Evolutionary conservation across 1,139 yeast genomes (phyloP).

Genomic region (Hemisphaericaspora xylofermentans): DNA sequence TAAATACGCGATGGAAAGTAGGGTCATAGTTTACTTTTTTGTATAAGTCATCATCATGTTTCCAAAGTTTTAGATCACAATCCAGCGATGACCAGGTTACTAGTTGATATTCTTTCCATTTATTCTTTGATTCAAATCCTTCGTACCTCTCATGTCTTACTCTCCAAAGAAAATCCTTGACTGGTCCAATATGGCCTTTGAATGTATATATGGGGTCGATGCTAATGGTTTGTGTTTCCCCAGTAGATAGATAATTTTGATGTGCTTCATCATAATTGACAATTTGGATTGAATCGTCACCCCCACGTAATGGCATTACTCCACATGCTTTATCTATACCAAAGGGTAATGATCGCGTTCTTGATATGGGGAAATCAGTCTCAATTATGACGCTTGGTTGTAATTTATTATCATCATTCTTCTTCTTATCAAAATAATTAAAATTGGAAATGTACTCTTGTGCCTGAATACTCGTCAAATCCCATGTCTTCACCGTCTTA

Average conservation of each 20-base stretch:
- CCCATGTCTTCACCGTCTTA: constrained; percentile 85
- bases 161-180: constrained; percentile 88
- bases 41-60: constrained; percentile 59
- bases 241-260: constrained; percentile 29
- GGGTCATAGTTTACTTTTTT: constrained; percentile 58
- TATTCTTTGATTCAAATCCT: constrained; percentile 41
- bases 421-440: constrained; percentile 25
- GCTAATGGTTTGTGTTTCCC: constrained; percentile 27
- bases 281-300: constrained; percentile 70
- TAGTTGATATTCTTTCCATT: constrained; percentile 80
- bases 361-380: constrained; percentile 81
- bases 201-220: constrained; percentile 57
- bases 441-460: constrained; percentile 18
- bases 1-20: constrained; percentile 30
- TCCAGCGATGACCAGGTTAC: constrained; percentile 92
- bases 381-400: constrained; percentile 59
- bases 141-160: constrained; percentile 44
- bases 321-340: constrained; percentile 78
- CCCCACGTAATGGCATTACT: constrained; percentile 88
- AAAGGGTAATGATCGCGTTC: constrained; percentile 87
- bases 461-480: constrained; percentile 40
- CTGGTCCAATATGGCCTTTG: constrained; percentile 80
- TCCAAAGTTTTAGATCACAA: constrained; percentile 82
- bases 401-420: constrained; percentile 10
- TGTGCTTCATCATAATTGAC: constrained; percentile 55